A percentile compares a stretch with the other conserved stretches of the same genome.
Conservation (phyloP, 352 stramenopile genomes). For the Phytophthora citricola region DNA sequence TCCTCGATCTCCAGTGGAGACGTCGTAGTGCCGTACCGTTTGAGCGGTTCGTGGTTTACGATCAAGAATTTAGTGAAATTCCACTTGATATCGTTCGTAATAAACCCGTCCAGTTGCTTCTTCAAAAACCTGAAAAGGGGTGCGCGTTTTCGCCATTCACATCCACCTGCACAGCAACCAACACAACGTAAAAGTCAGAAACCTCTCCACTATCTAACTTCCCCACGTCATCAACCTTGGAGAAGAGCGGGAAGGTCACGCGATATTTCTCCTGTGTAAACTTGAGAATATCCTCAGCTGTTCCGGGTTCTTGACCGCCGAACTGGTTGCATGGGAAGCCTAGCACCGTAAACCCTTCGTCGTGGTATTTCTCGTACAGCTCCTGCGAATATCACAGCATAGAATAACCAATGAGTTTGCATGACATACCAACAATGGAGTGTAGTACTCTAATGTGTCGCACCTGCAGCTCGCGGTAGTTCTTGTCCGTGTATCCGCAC, state of each 20-base stretch:
- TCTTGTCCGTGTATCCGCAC: slow-evolving; percentile 84
- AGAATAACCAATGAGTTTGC: too few species aligned
- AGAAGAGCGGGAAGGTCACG: slow-evolving; percentile 85
- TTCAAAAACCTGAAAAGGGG: slow-evolving; percentile 94
- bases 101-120: slow-evolving; percentile 57
- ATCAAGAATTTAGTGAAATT: slow-evolving; percentile 92
- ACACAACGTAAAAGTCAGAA: slow-evolving; percentile 4
- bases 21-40: slow-evolving; percentile 75
- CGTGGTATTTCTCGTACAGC: slow-evolving; percentile 80
- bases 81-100: slow-evolving; percentile 87
- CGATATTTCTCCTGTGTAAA: slow-evolving; percentile 81
- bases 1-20: slow-evolving; percentile 69
- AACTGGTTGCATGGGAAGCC: slow-evolving; percentile 98
- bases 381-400: slow-evolving; percentile 36
- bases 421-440: too few species aligned
- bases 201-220: neutral
- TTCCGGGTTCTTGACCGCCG: slow-evolving; percentile 88
- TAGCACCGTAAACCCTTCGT: slow-evolving; percentile 86
- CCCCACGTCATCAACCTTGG: slow-evolving; percentile 59
- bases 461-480: slow-evolving; percentile 81
- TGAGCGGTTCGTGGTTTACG: slow-evolving; percentile 70
- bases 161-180: slow-evolving; percentile 73
- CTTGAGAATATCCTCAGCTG: slow-evolving; percentile 69
- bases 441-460: neutral
- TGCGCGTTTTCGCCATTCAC: slow-evolving; percentile 92